Conservation (phyloP, 345 rosid genomes). For the Nasturtium officinale region DNA sequence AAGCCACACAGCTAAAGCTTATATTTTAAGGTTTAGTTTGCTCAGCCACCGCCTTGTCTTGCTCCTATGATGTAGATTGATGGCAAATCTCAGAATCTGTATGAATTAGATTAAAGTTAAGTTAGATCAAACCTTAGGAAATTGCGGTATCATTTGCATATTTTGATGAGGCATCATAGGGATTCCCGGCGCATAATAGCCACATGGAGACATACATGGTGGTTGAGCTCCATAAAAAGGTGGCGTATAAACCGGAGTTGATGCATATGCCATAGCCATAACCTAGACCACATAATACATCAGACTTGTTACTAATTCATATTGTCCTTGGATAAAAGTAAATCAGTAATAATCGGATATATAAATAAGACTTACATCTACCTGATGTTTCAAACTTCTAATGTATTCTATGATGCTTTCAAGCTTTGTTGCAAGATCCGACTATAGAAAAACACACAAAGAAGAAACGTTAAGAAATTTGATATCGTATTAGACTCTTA, state of each 20-base stretch:
- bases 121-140: slow-evolving; percentile 25
- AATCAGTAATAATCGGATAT: background rate
- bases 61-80: slow-evolving; percentile 2
- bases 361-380: slow-evolving; percentile 3
- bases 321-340: background rate
- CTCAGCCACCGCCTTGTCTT: background rate
- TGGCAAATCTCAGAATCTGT: background rate
- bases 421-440: slow-evolving; percentile 29
- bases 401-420: slow-evolving; percentile 15
- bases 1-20: slow-evolving; percentile 11
- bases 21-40: background rate
- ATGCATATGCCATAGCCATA: slow-evolving; percentile 24
- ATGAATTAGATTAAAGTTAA: background rate
- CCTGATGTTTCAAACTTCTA: background rate
- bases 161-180: slow-evolving; percentile 24
- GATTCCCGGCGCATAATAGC: slow-evolving; percentile 17
- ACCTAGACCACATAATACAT: slow-evolving; percentile 5
- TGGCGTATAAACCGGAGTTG: background rate
- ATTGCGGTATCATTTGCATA: background rate
- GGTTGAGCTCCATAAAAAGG: slow-evolving; percentile 28
- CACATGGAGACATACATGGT: slow-evolving; percentile 27
- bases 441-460: slow-evolving; percentile 4
- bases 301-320: background rate
- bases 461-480: background rate
- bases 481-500: background rate